Percentiles rank a stretch among this genome's conserved stretches.
These are phyloP conservation scores for Adansonia gregorii DNA, from an alignment of 441 rosid species.

Conservation along the genomic window DNA sequence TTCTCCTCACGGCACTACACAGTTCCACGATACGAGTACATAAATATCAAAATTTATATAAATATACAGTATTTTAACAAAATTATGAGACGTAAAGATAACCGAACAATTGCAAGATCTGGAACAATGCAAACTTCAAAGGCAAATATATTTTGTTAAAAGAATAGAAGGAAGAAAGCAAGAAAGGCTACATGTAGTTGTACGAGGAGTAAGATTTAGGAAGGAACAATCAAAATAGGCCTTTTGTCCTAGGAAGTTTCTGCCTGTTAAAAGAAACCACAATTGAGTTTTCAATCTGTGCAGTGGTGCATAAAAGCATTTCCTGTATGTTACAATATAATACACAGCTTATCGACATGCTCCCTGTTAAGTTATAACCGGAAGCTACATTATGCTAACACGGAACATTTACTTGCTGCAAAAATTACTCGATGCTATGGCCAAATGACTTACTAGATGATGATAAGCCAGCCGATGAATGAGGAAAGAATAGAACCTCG, in stretches of 20 bases:
- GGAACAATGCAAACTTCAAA: no score
- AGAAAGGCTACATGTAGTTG: no score
- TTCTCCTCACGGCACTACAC: no score
- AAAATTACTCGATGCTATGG: background rate
- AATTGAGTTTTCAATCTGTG: background rate
- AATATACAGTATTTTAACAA: no score
- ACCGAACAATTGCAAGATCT: no score
- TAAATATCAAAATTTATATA: no score
- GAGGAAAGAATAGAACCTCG: background rate
- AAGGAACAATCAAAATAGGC: background rate
- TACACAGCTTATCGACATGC: slow-evolving; percentile 28
- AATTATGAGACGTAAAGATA: no score
- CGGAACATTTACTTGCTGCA: background rate
- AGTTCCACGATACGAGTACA: no score
- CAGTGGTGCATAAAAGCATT: background rate
- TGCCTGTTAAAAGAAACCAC: background rate
- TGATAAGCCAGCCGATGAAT: slow-evolving; percentile 16
- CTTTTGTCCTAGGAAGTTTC: background rate
- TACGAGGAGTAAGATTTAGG: background rate
- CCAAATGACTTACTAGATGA: slow-evolving; percentile 3
- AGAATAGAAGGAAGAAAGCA: no score
- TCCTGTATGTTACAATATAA: slow-evolving; percentile 15
- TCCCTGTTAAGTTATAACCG: slow-evolving; percentile 11
- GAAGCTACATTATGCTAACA: slow-evolving; percentile 8
- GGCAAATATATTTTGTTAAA: no score